Base-by-base conservation (phyloP, 768 basidiomycete genomes). In the Tylopilus felleus region DNA sequence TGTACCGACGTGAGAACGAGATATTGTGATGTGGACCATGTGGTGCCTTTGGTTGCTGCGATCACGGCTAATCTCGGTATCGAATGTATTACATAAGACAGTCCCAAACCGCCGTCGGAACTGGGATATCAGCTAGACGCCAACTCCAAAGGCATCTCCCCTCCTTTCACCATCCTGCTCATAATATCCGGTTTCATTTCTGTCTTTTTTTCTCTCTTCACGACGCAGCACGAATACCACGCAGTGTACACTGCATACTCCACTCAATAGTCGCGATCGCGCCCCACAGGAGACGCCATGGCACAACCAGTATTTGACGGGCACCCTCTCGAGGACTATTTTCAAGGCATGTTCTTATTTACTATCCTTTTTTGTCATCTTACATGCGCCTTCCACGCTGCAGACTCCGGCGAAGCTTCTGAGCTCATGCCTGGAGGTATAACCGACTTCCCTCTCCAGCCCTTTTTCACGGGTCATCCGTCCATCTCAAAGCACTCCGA, bases 221-320 rank as follows among this genome's bases (percentile, higher is more conserved):
- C 59, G 61, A 60, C 65, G 38, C 50, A 23, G 40, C 49, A 65
- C 65, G 59, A 65, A 44, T 33, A 58, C 49, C 33, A 38, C 52
- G 59, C 65, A 49, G 65, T 65, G 65, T 36, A 42, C 60, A 60
- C 62, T 47, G 60, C 63, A 50, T 46, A 46, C 41, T 56, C 38
- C 12, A 36, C 14, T 8, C n/a, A 39, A 12, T 22, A 3, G 35
- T 43, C 53, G 36, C 31, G 56, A 68, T 63, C 55, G 51, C 51
- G 36, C 38, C 33, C 28, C 46, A 43, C 51, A 52, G n/a, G 17
- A 52, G 33, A 3, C 41, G 38, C 43, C 54, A 90, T 90, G 88
- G 88, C 88, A 33, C 85, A 90, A 75, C 77, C 88, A 53, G 68
- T 89, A 56, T 88, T 88, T 71, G 84, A 88, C 60, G 82, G 88